Base-by-base conservation (phyloP, 2,329 filamentous ascomycete species). In the Hymenoscyphus salicellus region DNA sequence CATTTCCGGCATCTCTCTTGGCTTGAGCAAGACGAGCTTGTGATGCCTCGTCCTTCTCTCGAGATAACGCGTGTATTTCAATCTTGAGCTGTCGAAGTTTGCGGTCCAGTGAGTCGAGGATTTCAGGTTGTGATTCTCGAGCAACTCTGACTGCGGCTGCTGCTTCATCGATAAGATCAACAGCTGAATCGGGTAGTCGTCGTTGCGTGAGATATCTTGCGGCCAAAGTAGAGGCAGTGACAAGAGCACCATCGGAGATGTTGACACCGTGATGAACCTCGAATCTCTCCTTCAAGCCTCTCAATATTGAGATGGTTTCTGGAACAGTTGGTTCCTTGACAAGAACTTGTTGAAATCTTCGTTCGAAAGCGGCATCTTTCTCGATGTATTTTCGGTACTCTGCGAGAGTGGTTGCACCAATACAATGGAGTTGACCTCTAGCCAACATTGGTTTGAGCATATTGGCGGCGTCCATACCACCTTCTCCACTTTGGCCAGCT, bases 341-440 rank as follows among this genome's bases (percentile, higher is more conserved):
- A 55, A 99, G 79, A 46, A 99, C 95, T 78, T 99, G 95, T 78
- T 99, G 95, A 84, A 99, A 99, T 78, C 95, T 91, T 78, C 95
- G 92, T 79, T 99, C 95, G 76, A 99, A 99, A 57, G 95, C 95
- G 56, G 92, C 91, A 74, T 99, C 95, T 80, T 99, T 99, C 78
- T 99, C 95, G 69, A 99, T 97, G 79, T 99, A 98, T 78, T 99
- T 99, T 75, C 95, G 88, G 79, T 99, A 99, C 77, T 99, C 95
- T 67, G 88, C 87, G 65, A 99, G 85, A 1, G 95, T 99, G 1
- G 95, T 99, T 5, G 95, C 95, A 78, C 95, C 95, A 69, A 99
- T 98, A 75, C 95, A 99, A 83, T 99, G 95, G 65, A 99, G 83
- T 77, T 98, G 94, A 62, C 95, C 95, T 75, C 95, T 89, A 66